Conservation (phyloP, 805 yeast species). For the Candida piceae region DNA sequence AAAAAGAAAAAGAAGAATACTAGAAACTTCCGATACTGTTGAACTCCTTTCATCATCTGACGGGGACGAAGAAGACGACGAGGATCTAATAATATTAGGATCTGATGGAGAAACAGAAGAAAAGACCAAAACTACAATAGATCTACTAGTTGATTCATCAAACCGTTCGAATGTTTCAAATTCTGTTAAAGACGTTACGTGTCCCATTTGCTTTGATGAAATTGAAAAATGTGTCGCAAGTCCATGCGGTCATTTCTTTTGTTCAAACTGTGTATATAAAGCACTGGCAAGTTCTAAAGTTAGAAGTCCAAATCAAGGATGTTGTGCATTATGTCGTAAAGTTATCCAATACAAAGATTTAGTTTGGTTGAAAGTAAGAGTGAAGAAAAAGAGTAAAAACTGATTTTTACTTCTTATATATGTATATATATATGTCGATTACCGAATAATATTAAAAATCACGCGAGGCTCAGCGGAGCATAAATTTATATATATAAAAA, state of each 20-base stretch:
- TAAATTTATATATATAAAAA: too few relatives aligned
- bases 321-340: constrained; percentile 32
- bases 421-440: too few relatives aligned
- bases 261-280: constrained; percentile 47
- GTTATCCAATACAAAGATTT: constrained; percentile 25
- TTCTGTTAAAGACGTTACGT: constrained; percentile 33
- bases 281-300: constrained; percentile 43
- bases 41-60: constrained; percentile 1
- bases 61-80: constrained; percentile 7
- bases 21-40: constrained; percentile 1
- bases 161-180: constrained; percentile 20
- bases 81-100: constrained; percentile 27
- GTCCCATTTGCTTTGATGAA: constrained; percentile 55
- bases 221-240: constrained; percentile 44
- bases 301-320: constrained; percentile 21
- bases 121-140: constrained; percentile 31
- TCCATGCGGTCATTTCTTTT: constrained; percentile 56
- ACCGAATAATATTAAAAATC: too few relatives aligned
- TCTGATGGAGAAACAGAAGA: constrained; percentile 33
- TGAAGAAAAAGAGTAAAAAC: constrained; percentile 4
- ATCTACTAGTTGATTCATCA: constrained; percentile 21
- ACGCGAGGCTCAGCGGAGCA: too few relatives aligned
- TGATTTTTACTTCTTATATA: too few relatives aligned
- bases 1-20: constrained; percentile 1
- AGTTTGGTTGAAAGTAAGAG: constrained; percentile 27